Conservation (phyloP, 208 protist genomes). For the Crithidia mellificae region DNA sequence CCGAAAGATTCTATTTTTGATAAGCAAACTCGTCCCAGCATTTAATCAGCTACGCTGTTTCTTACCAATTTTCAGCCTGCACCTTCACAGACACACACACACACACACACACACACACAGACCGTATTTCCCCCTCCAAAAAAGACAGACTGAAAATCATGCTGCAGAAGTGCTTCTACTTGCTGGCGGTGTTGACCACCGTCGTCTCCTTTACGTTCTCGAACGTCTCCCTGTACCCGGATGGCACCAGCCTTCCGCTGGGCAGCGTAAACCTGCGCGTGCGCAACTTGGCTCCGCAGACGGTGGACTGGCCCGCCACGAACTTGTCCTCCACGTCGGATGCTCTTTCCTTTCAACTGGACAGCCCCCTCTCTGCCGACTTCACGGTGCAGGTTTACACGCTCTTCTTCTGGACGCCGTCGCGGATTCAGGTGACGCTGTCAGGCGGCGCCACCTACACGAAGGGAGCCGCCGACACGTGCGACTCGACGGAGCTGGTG, state of each 20-base stretch:
- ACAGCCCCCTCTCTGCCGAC: neutral
- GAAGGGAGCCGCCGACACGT: constrained; percentile 1
- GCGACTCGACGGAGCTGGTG: neutral
- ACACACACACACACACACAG: neutral
- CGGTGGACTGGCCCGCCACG: constrained; percentile 10
- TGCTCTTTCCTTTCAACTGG: constrained; percentile 3
- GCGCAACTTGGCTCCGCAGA: constrained; percentile 10
- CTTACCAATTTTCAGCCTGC: too few relatives aligned
- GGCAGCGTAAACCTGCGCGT: constrained; percentile 5
- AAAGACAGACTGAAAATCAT: too few relatives aligned
- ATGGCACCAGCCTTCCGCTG: neutral
- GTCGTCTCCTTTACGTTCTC: constrained; percentile 11
- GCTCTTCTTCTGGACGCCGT: constrained; percentile 12
- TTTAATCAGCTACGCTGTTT: too few relatives aligned
- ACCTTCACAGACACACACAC: too few relatives aligned
- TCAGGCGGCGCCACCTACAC: constrained; percentile 2
- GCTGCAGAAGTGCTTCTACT: constrained; percentile 13
- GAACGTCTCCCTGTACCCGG: constrained; percentile 12
- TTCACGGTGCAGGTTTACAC: constrained; percentile 18
- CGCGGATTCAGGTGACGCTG: constrained; percentile 13
- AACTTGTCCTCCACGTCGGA: constrained; percentile 9
- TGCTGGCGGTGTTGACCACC: constrained; percentile 10
- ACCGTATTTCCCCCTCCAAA: neutral
- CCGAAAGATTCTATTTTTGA: too few relatives aligned
- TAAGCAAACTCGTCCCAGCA: too few relatives aligned